phyloP scores from a whole-genome alignment of 371 early-diverging fungal genomes.

The Blyttiomyces sp. region DNA sequence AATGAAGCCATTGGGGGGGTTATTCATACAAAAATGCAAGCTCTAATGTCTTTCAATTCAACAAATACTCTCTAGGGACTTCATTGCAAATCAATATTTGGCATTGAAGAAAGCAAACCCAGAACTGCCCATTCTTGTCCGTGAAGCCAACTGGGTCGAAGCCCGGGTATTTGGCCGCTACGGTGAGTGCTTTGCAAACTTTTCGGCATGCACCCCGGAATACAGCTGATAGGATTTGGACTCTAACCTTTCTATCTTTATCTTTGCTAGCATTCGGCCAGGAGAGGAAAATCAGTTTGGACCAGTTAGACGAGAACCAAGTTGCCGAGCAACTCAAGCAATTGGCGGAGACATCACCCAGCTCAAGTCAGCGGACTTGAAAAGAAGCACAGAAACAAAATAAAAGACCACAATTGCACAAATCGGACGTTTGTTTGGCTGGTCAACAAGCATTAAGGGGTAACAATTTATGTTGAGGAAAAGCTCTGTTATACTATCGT shows the following conservation, averaged over 20 bases:
- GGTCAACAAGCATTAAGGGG: too few relatives aligned
- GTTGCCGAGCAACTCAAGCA: conserved; percentile 67
- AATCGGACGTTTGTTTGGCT: too few relatives aligned
- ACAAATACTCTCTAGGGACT: conserved; percentile 58
- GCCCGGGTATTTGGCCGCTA: conserved; percentile 88
- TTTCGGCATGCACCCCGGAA: neutral
- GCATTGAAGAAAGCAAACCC: conserved; percentile 83
- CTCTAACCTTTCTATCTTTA: neutral
- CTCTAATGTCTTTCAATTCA: conserved; percentile 1
- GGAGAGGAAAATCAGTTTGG: conserved; percentile 74
- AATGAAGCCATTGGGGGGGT: neutral
- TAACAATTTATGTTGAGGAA: too few relatives aligned
- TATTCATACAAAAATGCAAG: neutral
- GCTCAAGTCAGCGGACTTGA: too few relatives aligned
- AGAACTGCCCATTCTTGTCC: conserved; percentile 80
- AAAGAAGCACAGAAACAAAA: too few relatives aligned
- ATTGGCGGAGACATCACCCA: conserved; percentile 41
- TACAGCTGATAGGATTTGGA: neutral
- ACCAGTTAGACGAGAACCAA: conserved; percentile 68
- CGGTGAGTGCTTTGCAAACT: conserved; percentile 52
- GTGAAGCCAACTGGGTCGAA: conserved; percentile 84
- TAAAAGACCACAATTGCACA: too few relatives aligned
- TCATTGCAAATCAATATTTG: conserved; percentile 74
- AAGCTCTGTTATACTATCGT: too few relatives aligned
- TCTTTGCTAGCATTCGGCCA: conserved; percentile 67